Evolutionary conservation across 73 alveolate genomes (phyloP).

Genomic region (Tetrahymena borealis): DNA sequence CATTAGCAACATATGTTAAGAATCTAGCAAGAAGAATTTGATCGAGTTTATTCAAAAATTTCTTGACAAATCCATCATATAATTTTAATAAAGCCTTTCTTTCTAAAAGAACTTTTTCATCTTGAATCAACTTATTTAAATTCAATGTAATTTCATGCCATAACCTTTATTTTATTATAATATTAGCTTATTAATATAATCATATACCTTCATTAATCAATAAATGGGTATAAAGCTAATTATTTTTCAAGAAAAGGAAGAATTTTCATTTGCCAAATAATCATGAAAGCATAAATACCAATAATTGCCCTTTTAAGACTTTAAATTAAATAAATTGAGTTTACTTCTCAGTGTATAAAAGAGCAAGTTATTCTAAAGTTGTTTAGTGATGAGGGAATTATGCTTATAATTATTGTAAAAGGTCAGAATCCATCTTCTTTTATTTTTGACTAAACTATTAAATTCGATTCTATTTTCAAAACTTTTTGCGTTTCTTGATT

Average conservation of each 20-base stretch:
- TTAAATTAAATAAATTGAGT: neutral
- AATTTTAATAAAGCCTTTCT: conserved; percentile 16
- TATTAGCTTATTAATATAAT: neutral
- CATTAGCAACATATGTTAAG: conserved; percentile 23
- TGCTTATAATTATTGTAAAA: neutral
- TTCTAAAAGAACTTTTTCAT: conserved; percentile 8
- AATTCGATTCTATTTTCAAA: neutral
- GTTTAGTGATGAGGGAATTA: neutral
- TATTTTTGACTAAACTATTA: neutral
- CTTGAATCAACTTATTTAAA: neutral
- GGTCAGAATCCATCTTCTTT: neutral
- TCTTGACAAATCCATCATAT: conserved; percentile 37
- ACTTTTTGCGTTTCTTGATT: neutral
- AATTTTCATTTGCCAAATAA: too few species aligned
- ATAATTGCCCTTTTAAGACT: too few species aligned
- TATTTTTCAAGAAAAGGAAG: too few species aligned
- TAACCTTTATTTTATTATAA: conserved; percentile 8
- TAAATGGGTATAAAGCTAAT: too few species aligned
- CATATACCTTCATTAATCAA: too few species aligned
- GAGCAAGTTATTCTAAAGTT: neutral
- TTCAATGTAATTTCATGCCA: conserved; percentile 21
- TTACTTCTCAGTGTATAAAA: neutral
- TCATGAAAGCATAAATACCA: too few species aligned
- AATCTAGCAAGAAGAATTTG: conserved; percentile 12
- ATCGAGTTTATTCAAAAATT: conserved; percentile 19